Conservation (phyloP, 176 grass and related monocot genomes). For the Aegilops tauschii region DNA sequence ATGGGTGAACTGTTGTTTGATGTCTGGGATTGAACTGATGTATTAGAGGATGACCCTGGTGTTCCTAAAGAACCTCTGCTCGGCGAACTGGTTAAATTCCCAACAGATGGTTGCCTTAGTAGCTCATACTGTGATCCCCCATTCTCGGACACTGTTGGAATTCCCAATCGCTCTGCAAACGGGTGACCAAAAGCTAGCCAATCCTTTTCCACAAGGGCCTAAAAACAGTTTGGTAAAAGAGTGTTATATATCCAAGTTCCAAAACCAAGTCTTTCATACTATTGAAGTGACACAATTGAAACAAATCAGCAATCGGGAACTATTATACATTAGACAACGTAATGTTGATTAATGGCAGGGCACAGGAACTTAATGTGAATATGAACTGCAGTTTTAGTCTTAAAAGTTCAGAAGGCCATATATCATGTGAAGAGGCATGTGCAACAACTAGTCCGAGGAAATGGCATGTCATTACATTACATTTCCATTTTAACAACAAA, state of each 20-base stretch:
- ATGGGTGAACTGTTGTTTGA: conserved; percentile 91
- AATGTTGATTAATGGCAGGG: background rate
- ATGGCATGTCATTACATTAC: background rate
- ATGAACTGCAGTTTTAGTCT: background rate
- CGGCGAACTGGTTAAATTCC: conserved; percentile 72
- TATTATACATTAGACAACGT: background rate
- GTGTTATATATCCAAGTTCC: conserved; percentile 6
- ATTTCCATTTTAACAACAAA: background rate
- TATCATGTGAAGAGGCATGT: background rate
- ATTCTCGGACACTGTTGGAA: conserved; percentile 74
- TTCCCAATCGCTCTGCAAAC: conserved; percentile 91
- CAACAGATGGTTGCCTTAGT: conserved; percentile 74
- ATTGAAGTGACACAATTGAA: conserved; percentile 12
- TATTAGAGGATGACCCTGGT: conserved; percentile 42
- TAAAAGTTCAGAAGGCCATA: background rate
- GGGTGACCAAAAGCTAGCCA: conserved; percentile 99
- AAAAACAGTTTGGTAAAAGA: conserved; percentile 20
- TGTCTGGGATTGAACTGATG: conserved; percentile 61
- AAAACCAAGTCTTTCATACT: conserved; percentile 15
- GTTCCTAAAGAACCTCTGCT: conserved; percentile 58
- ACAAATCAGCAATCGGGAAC: conserved; percentile 4
- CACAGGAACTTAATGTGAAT: background rate
- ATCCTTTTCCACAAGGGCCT: conserved; percentile 98
- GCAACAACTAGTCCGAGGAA: background rate
- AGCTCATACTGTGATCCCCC: conserved; percentile 60